Base-by-base conservation (phyloP, 2,329 filamentous ascomycete genomes). In the Aspergillus costaricaensis region DNA sequence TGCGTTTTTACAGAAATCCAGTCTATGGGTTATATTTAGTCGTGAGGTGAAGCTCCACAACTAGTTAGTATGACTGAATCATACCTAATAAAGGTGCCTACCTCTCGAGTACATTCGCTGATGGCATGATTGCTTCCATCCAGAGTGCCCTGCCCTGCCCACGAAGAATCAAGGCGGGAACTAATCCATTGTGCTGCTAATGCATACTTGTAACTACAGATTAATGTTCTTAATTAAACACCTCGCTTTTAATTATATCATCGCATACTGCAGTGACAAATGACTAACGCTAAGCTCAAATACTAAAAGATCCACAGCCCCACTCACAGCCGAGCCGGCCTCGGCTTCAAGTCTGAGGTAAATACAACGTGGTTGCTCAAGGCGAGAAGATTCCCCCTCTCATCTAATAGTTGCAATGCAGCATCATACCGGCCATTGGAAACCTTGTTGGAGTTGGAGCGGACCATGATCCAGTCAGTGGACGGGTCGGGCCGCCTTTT, bases 311-410 rank as follows among this genome's bases (percentile, higher is more conserved):
- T n/a, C 15, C 12, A 23, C 44, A 12, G 23, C 14, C 48, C 9
- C 38, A 30, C 17, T 51, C 15, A 38, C 27, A 23, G 44, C 52
- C 36, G 50, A 27, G 47, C 30, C 47, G 32, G 21, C 27, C 25
- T 48, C 12, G 51, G 44, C 30, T 47, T 61, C 47, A 69, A 50
- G 17, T 57, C 60, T 2, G 59, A 60, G 10, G 65, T 54, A 62
- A 64, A 64, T 3, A 66, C 51, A 8, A 69, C 65, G 62, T 69
- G 66, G 23, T 64, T 62, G 47, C 67, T 67, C 50, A 69, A 60
- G 2, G 63, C 65, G n/a, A 68, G 61, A 5, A 69, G 15, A 10
- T 63, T 50, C 1, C 57, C 66, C 15, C 38, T 41, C 44, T 66
- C 63, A 47, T 65, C 60, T 6, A 62, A 10, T 23, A 69, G 62